A percentile compares a stretch with the other conserved stretches of the same genome.
Conservation (phyloP, 495 filamentous ascomycete genomes). For the Xylaria castorea region DNA sequence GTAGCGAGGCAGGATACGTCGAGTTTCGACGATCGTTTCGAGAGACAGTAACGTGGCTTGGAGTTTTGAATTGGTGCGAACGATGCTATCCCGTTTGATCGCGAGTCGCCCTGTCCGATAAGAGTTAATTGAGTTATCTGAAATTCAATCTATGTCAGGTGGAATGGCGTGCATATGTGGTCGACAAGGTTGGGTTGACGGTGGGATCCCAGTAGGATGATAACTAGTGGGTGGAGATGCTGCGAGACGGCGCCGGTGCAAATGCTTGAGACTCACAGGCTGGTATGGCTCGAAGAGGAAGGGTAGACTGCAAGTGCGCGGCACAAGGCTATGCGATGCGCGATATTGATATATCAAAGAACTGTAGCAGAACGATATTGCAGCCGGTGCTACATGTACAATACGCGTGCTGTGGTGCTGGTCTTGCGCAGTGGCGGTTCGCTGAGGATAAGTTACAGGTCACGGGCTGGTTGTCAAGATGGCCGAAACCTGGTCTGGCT, state of each 20-base stretch:
- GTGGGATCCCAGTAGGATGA: neutral
- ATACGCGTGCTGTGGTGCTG: neutral
- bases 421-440: conserved; percentile 12
- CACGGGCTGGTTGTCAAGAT: neutral
- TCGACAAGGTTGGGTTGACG: neutral
- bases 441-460: neutral
- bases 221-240: neutral
- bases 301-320: conserved; percentile 1
- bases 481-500: conserved; percentile 1
- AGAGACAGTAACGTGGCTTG: neutral
- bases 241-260: neutral
- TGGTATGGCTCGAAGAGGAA: neutral
- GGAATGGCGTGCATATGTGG: neutral
- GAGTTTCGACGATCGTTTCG: neutral
- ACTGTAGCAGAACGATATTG: neutral
- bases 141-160: neutral
- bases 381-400: neutral
- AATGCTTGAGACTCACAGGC: conserved; percentile 9
- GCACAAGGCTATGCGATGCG: neutral
- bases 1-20: neutral
- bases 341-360: neutral
- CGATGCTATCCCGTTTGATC: neutral
- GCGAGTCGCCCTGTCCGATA: neutral
- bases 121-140: neutral
- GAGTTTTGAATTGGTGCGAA: neutral